These are phyloP conservation scores for Spergularia bocconei DNA, from an alignment of 148 eudicot genomes.

Conservation along the genomic window DNA sequence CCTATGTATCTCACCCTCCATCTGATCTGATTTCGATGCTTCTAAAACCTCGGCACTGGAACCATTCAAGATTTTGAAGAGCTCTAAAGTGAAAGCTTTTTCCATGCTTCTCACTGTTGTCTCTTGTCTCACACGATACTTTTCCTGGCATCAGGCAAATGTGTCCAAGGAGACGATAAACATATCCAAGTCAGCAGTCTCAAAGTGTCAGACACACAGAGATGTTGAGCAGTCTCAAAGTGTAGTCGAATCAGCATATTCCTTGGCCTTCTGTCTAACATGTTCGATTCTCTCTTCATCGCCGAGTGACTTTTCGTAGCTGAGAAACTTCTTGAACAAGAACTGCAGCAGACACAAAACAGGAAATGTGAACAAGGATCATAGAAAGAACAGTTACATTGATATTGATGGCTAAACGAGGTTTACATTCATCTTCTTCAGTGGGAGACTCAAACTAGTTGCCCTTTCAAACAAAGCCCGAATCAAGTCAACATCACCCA, in stretches of 20 bases:
- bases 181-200: too few species aligned
- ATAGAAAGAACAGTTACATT: background rate
- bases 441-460: slow-evolving; percentile 73
- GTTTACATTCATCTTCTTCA: slow-evolving; percentile 82
- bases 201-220: background rate
- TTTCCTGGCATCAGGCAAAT: too few species aligned
- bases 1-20: too few species aligned
- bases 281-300: slow-evolving; percentile 60
- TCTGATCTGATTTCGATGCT: too few species aligned
- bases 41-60: too few species aligned
- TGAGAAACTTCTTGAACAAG: slow-evolving; percentile 78
- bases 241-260: slow-evolving; percentile 47
- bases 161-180: too few species aligned
- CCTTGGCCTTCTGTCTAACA: slow-evolving; percentile 67
- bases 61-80: too few species aligned
- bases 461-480: slow-evolving; percentile 83
- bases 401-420: background rate
- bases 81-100: too few species aligned
- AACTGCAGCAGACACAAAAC: slow-evolving; percentile 44
- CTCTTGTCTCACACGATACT: too few species aligned
- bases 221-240: slow-evolving; percentile 10
- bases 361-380: background rate
- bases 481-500: slow-evolving; percentile 67
- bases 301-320: slow-evolving; percentile 67
- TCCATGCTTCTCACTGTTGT: too few species aligned